These are phyloP conservation scores for Sungouiella blattae DNA, from an alignment of 805 yeast species.

Conservation along the genomic window DNA sequence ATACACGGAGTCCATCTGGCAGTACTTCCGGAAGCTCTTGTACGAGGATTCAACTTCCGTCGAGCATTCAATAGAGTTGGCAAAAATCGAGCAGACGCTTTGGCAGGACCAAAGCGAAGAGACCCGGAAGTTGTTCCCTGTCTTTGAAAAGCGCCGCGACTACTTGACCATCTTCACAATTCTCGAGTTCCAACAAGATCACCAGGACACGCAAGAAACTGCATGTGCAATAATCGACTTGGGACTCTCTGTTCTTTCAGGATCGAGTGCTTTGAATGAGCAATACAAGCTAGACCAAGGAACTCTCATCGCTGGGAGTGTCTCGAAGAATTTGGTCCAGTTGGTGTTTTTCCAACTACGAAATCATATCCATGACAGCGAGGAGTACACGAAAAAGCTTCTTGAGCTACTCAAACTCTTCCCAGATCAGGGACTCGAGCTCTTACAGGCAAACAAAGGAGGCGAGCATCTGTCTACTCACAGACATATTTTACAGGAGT, in stretches of 20 bases:
- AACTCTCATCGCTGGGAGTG: not conserved
- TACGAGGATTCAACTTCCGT: conserved; percentile 4
- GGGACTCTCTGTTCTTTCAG: not conserved
- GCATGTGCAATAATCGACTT: not conserved
- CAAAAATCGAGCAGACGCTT: conserved; percentile 5
- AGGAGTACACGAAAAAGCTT: conserved; percentile 27
- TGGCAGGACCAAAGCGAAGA: conserved; percentile 11
- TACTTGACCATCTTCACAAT: conserved; percentile 7
- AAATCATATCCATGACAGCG: conserved; percentile 17
- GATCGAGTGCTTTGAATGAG: not conserved
- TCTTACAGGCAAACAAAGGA: conserved; percentile 27
- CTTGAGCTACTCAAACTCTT: conserved; percentile 29
- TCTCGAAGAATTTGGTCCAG: conserved; percentile 1
- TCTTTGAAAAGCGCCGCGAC: conserved; percentile 3
- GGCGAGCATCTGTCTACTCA: conserved; percentile 24
- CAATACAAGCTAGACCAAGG: not conserved
- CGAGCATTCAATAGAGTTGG: conserved; percentile 1
- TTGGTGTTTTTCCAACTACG: conserved; percentile 13
- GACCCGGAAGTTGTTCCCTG: conserved; percentile 11
- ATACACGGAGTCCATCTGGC: conserved; percentile 1
- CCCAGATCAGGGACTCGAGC: conserved; percentile 26
- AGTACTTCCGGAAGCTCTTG: conserved; percentile 4
- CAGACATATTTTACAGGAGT: conserved; percentile 27
- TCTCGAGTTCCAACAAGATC: conserved; percentile 6
- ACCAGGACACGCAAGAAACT: not conserved